Evolutionary conservation across 106 monocot species (phyloP), one percentile per base, ranked within the genome.

Genomic region (Dendrobium officinale): DNA sequence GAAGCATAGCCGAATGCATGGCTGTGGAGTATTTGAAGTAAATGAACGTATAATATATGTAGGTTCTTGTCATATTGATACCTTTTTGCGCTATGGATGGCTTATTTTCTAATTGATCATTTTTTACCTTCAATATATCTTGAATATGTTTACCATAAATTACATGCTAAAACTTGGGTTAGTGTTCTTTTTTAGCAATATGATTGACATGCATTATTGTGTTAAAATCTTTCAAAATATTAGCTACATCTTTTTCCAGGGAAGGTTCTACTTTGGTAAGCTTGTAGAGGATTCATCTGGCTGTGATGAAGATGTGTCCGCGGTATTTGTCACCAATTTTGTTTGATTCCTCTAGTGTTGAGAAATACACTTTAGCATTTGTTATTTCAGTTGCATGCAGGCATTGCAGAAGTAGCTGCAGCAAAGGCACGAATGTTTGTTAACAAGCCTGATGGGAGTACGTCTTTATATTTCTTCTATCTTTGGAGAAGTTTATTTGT

Each of bases 371-470:
- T 75, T 55, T 77, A 27, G 8, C 18, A 47, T 74, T 22, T 43
- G 48, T 78, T 86, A n/a, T 86, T 80, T 89, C 85, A 94, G 94
- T 76, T 91, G 80, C 94, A 94, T 90, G 83, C 88, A 75, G 94
- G 94, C 26, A 94, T 94, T 75, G 94, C 94, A 75, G 94, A 94
- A 85, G 88, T 94, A 75, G 94, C 94, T 83, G 94, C 94, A 82
- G 94, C 94, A 77, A 94, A 94, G 83, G 91, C 94, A 77, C 87
- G 91, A 75, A 94, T 94, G 94, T 94, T 94, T 77, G 41, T 88
- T 73, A 94, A 94, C 91, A 94, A 94, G 81, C 94, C 94, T 82
- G 94, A 94, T 85, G 94, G 94, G 84, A 94, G 94, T 94, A 88
- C 18, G 78, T 29, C 20, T 81, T 68, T 41, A 17, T 64, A 33